phyloP scores from a whole-genome alignment of 1,139 yeast genomes.

The Hyphopichia fennica region DNA sequence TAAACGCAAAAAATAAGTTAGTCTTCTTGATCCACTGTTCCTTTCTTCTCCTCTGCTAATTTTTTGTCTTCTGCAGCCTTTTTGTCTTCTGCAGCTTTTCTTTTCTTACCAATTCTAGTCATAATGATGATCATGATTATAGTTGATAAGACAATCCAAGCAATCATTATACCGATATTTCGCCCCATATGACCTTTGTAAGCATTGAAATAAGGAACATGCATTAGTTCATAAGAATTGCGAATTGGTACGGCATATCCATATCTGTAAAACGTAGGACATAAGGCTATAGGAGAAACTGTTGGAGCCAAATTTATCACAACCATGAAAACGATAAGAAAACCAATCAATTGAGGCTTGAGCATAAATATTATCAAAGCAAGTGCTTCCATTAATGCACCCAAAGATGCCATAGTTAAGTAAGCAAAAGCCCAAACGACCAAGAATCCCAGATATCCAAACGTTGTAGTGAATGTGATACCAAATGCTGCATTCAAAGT shows the following conservation, averaged over 20 bases:
- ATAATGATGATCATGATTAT: conserved; percentile 40
- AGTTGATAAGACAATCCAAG: conserved; percentile 47
- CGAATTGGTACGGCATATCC: conserved; percentile 56
- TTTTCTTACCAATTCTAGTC: conserved; percentile 23
- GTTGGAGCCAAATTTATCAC: conserved; percentile 49
- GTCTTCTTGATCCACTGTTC: not conserved
- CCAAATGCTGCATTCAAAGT: conserved; percentile 47
- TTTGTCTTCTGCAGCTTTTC: conserved; percentile 15
- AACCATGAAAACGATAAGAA: conserved; percentile 46
- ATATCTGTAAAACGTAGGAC: conserved; percentile 46
- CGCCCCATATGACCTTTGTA: conserved; percentile 49
- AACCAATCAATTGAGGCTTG: conserved; percentile 47
- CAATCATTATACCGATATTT: conserved; percentile 44
- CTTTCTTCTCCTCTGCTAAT: conserved; percentile 5
- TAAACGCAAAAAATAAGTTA: not conserved
- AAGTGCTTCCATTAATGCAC: conserved; percentile 49
- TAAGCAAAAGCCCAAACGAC: conserved; percentile 48
- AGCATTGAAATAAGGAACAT: conserved; percentile 44
- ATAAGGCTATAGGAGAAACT: conserved; percentile 45
- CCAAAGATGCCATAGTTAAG: conserved; percentile 50
- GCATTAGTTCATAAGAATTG: conserved; percentile 46
- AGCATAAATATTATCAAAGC: conserved; percentile 37
- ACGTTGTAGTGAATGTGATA: conserved; percentile 26
- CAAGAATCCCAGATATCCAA: conserved; percentile 50
- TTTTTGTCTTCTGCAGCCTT: conserved; percentile 9